Evolutionary conservation across 805 yeast genomes (phyloP), one percentile per base, ranked within the genome.

Genomic region (Saccharomycopsis sp.): DNA sequence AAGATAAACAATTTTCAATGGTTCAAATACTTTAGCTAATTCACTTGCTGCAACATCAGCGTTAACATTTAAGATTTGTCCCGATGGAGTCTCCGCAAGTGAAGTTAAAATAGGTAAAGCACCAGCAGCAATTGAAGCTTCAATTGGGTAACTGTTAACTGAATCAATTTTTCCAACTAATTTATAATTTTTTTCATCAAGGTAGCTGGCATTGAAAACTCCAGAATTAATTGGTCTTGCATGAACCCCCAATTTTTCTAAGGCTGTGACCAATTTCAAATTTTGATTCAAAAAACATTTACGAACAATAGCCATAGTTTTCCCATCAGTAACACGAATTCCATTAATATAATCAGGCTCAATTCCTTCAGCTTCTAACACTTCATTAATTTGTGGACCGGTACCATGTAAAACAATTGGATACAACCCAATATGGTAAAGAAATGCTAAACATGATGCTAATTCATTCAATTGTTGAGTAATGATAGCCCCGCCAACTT

Each of bases 1-100:
- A 63, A 93, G 71, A 63, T 90, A 93, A 35, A 93, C 98, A 52
- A 93, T 90, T 67, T 93, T 93, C 59, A 93, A 77, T 5, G 99
- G 99, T 67, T 93, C 96, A 56, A 93, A 85, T 42, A 86, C 96
- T 59, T 97, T 77, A 20, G 98, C 97, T 54, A 93, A 74, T 66
- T 93, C 97, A 56, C 97, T 95, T 38, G 99, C 99, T 35, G 97
- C 98, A 42, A 93, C 96, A 61, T 93, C 99, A 5, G 99, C 99
- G 61, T 93, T 93, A 50, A 93, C 97, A 57, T 93, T 93, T 62
- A 93, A 74, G 63, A 93, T 84, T 70, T 93, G 99, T 27, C 99
- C 98, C 2, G 93, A 85, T 14, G 93, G 76, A 16, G 97, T 93
- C 67, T 93, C 99, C 6, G 98, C 98, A 56, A 93, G 68, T 1